Evolutionary conservation across 257 asterid genomes (phyloP).

Genomic region (Ligustrum vulgare): DNA sequence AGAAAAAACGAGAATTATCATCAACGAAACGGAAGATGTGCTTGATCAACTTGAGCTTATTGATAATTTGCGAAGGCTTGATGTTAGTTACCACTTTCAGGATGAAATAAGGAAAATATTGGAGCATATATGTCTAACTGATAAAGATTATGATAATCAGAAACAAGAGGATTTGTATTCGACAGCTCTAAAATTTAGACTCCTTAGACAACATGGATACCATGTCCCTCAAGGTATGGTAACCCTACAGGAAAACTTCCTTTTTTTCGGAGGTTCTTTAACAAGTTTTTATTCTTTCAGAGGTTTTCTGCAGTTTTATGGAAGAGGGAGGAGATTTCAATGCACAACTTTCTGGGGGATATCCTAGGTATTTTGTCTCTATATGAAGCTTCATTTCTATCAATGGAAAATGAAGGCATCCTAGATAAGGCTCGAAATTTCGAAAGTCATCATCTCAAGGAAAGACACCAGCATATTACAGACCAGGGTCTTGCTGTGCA

Average conservation of each 20-base stretch:
- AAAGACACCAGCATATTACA: conserved; percentile 12
- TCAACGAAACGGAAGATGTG: conserved; percentile 11
- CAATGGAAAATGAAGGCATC: conserved; percentile 31
- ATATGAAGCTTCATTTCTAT: conserved; percentile 38
- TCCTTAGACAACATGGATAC: conserved; percentile 35
- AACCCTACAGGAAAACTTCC: not conserved
- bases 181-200: conserved; percentile 31
- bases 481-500: conserved; percentile 13
- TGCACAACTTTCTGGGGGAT: conserved; percentile 10
- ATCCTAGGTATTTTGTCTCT: conserved; percentile 27
- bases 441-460: conserved; percentile 18
- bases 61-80: conserved; percentile 50
- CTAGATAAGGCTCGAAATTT: conserved; percentile 28
- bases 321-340: conserved; percentile 27
- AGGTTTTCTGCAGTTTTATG: conserved; percentile 31
- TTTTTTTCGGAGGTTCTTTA: not conserved
- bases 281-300: conserved; percentile 13
- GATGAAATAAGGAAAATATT: conserved; percentile 19
- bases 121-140: conserved; percentile 1
- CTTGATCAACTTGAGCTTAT: conserved; percentile 45
- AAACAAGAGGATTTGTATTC: conserved; percentile 16
- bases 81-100: conserved; percentile 41
- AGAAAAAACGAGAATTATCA: conserved; percentile 22
- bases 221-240: conserved; percentile 28
- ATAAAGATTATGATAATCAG: not conserved